Base-by-base conservation (phyloP, 495 filamentous ascomycete genomes). In the Diplogelasinospora grovesii region DNA sequence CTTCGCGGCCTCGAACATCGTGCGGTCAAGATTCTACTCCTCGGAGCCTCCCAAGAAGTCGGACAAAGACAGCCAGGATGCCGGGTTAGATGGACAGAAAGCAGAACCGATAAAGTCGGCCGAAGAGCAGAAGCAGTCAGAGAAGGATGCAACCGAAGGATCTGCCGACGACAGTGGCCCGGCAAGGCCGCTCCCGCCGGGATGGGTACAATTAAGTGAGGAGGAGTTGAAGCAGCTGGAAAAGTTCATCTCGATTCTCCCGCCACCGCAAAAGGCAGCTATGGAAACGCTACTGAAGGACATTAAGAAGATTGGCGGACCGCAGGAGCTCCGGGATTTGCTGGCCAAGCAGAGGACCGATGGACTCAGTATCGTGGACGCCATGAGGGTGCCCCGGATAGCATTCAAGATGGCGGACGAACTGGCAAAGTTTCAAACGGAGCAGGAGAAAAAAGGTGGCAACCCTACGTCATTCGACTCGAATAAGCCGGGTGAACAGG, bases 361-460 rank as follows among this genome's bases (percentile, higher is more conserved):
- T 9, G 72, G 72, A 38, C 49, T 85, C 15, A 69, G 77, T 35
- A 75, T 86, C 20, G 74, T 72, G 9, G 86, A 94, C 41, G 68
- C 68, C 39, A 66, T 73, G 29, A 66, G 41, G 36, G 9, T 52
- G 0, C 36, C 55, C 10, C 41, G 46, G 35, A 36, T 31, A 19
- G 16, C 50, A 6, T 46, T 36, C 19, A 37, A 49, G 29, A 22
- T 67, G 14, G 40, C 51, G 1, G 28, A 37, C 3, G 31, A 40
- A 31, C 1, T 60, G 10, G 36, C 36, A 4, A 22, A 53, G 10
- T 1, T 41, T n/a, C 33, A 52, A 4, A n/a, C 41, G 3, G 38
- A 38, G 27, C 36, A 32, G 9, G 5, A 30, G 16, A 28, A 15
- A 14, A 38, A 33, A 36, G 29, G 37, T 19, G 22, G 45, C 16